phyloP scores from a whole-genome alignment of 306 rosid species.

The Cucumis melo region DNA sequence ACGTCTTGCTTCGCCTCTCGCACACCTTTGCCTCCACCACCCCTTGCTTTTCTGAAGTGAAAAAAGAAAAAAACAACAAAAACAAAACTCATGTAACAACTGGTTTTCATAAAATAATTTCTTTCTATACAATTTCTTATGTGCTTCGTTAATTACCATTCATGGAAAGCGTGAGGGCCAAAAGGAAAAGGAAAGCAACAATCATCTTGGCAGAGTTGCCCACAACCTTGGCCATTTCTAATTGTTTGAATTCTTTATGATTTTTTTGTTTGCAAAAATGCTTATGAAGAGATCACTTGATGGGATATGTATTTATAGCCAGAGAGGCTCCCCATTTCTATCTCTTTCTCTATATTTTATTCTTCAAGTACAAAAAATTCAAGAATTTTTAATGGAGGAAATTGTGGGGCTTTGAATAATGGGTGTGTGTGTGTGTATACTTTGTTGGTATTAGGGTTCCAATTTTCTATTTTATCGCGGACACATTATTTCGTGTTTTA shows the following conservation, averaged over 20 bases:
- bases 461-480: too few species aligned
- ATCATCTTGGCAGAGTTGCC: background rate
- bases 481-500: too few species aligned
- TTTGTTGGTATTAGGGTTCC: too few species aligned
- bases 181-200: background rate
- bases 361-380: too few species aligned
- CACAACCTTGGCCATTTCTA: background rate
- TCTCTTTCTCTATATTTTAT: background rate
- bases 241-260: background rate
- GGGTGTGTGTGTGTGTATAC: too few species aligned
- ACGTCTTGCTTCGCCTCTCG: constrained; percentile 13
- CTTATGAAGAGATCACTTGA: background rate
- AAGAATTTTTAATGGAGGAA: too few species aligned
- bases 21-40: constrained; percentile 19
- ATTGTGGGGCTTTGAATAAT: too few species aligned
- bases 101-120: too few species aligned
- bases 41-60: background rate
- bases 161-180: background rate
- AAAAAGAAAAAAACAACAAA: background rate
- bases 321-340: background rate
- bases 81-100: background rate
- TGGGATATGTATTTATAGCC: background rate
- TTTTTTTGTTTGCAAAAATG: too few species aligned
- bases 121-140: background rate
- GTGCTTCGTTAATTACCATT: background rate